Evolutionary conservation across 2,329 filamentous ascomycete species (phyloP).

Genomic region (Lizonia empirigonia): DNA sequence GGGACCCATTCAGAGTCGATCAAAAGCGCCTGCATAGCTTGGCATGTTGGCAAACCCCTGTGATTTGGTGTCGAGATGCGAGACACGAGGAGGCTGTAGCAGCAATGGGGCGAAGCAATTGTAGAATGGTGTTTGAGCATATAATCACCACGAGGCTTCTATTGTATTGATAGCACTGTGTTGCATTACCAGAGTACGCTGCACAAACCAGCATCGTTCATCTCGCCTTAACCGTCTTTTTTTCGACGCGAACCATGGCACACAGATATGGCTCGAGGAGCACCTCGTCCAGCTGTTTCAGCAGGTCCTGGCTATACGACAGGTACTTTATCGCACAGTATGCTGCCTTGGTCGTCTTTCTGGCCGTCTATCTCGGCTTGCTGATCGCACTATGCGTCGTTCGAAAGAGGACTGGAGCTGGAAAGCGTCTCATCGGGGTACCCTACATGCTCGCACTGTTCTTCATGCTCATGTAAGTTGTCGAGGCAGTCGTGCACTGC

Average conservation of each 20-base stretch:
- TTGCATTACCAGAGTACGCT: neutral
- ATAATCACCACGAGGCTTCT: neutral
- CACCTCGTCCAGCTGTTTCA: constrained; percentile 7
- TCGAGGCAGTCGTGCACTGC: neutral
- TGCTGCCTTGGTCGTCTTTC: neutral
- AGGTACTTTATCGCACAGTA: neutral
- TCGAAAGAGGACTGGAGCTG: constrained; percentile 24
- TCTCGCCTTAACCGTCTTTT: neutral
- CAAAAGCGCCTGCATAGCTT: constrained; percentile 20
- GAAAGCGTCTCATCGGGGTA: constrained; percentile 29
- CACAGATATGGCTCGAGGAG: neutral
- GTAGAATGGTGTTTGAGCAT: neutral
- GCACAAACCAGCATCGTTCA: too few species aligned
- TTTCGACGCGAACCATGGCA: neutral
- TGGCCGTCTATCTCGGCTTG: constrained; percentile 25
- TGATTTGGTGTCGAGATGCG: constrained; percentile 23
- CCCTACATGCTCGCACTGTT: constrained; percentile 22
- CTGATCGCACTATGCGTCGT: constrained; percentile 23
- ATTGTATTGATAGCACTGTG: neutral
- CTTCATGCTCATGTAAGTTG: constrained; percentile 29
- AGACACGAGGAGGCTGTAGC: constrained; percentile 21
- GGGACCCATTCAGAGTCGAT: neutral
- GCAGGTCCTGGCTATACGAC: neutral
- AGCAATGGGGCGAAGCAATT: constrained; percentile 9
- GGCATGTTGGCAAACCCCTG: constrained; percentile 19